These are phyloP conservation scores for Mycosarcoma mackinlayi DNA, from an alignment of 1,284 basidiomycete genomes.

Conservation along the genomic window DNA sequence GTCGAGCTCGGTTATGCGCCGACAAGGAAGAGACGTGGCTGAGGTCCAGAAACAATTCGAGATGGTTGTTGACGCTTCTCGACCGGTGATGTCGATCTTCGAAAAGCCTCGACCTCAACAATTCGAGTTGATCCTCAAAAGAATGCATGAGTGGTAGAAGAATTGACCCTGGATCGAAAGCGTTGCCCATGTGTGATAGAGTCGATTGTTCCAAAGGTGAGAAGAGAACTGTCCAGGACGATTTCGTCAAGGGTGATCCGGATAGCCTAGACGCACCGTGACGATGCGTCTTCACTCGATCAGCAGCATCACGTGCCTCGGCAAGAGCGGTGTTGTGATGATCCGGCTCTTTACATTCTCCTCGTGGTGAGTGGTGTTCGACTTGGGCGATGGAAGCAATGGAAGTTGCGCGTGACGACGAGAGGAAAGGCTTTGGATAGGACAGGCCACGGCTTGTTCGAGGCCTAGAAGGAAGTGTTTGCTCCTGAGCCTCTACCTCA, in stretches of 20 bases:
- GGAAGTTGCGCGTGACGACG: constrained; percentile 17
- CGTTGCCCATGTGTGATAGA: no score
- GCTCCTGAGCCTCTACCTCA: not conserved
- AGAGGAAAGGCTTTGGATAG: constrained; percentile 22
- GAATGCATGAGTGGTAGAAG: constrained; percentile 16
- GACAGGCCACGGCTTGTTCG: constrained; percentile 27
- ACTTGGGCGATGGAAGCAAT: constrained; percentile 21
- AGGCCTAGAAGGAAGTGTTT: constrained; percentile 8
- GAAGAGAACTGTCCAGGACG: constrained; percentile 22
- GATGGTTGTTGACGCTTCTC: not conserved
- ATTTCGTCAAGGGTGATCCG: not conserved
- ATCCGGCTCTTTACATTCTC: not conserved
- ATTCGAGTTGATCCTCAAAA: constrained; percentile 11
- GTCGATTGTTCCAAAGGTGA: not conserved
- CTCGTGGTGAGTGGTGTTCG: not conserved
- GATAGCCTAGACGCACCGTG: not conserved
- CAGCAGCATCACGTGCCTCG: no score
- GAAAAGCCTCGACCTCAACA: not conserved
- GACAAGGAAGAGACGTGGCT: constrained; percentile 16
- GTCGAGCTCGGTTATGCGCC: not conserved
- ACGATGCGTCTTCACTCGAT: constrained; percentile 3
- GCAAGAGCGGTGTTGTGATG: no score
- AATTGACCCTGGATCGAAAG: no score
- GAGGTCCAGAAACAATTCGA: constrained; percentile 22
- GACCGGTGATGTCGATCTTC: not conserved